Evolutionary conservation across 306 rosid species (phyloP).

Genomic region (Hippophae rhamnoides): DNA sequence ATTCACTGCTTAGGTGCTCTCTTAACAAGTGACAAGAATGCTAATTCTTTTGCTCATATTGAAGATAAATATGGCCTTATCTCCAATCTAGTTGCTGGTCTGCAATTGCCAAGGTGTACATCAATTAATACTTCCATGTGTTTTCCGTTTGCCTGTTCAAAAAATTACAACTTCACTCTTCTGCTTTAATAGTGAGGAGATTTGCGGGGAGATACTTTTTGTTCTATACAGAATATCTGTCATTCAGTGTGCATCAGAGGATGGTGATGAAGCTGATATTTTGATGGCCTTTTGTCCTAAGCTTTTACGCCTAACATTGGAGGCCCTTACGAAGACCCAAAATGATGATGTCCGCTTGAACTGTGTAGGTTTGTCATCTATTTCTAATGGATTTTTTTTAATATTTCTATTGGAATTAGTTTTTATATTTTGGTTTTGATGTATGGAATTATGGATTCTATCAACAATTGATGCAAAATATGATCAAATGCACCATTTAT

Average conservation of each 20-base stretch:
- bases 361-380: constrained; percentile 59
- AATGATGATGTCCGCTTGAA: constrained; percentile 78
- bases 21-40: constrained; percentile 41
- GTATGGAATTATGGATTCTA: no score
- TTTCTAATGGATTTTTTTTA: constrained; percentile 1
- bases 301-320: constrained; percentile 56
- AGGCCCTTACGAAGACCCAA: constrained; percentile 76
- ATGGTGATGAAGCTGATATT: constrained; percentile 45
- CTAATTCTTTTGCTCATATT: constrained; percentile 39
- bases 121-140: constrained; percentile 6
- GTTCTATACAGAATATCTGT: constrained; percentile 60
- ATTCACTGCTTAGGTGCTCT: constrained; percentile 81
- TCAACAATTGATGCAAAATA: no score
- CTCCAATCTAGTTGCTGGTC: constrained; percentile 65
- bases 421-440: background rate
- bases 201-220: constrained; percentile 78
- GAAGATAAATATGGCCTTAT: constrained; percentile 42
- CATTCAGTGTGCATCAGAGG: constrained; percentile 39
- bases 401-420: constrained; percentile 8
- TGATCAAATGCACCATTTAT: no score
- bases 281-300: constrained; percentile 55
- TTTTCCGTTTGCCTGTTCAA: constrained; percentile 2
- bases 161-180: constrained; percentile 1
- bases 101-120: constrained; percentile 74
- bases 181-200: constrained; percentile 57